Evolutionary conservation across 1,139 yeast species (phyloP).

Genomic region (Diutina catenulata): DNA sequence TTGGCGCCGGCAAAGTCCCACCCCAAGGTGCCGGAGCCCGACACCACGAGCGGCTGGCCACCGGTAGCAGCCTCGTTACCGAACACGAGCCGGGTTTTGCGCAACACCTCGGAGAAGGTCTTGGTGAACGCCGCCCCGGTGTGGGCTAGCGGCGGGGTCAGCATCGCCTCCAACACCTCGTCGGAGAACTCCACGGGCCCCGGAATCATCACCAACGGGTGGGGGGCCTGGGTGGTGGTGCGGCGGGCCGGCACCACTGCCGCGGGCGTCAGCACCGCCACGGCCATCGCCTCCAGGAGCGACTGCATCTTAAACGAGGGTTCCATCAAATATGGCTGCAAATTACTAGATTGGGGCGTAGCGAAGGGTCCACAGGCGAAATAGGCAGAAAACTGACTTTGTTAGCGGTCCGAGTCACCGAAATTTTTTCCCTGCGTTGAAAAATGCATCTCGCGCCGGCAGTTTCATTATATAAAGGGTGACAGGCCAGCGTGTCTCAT

Average conservation of each 20-base stretch:
- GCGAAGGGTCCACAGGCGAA: no score
- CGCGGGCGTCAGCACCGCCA: not conserved
- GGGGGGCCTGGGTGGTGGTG: slow-evolving; percentile 3
- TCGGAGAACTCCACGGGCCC: slow-evolving; percentile 7
- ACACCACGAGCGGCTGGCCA: slow-evolving; percentile 6
- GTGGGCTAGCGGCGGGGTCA: slow-evolving; percentile 6
- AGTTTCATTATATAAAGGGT: no score
- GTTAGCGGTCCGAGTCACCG: no score
- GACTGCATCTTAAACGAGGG: no score
- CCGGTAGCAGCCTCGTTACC: slow-evolving; percentile 5
- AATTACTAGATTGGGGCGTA: no score
- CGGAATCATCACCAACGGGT: slow-evolving; percentile 7
- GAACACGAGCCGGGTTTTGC: slow-evolving; percentile 4
- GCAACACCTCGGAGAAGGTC: slow-evolving; percentile 5
- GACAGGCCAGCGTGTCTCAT: no score
- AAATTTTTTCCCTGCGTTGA: no score
- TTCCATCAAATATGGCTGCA: no score
- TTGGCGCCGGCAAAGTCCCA: slow-evolving; percentile 7
- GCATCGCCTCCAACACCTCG: slow-evolving; percentile 6
- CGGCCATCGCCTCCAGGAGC: no score
- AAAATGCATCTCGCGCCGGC: no score
- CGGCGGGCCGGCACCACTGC: slow-evolving; percentile 2
- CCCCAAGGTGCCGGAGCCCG: slow-evolving; percentile 6
- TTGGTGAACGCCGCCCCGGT: slow-evolving; percentile 5
- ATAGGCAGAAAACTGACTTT: no score